phyloP scores from a whole-genome alignment of 768 basidiomycete genomes.

The Kwoniella dejecticola region DNA sequence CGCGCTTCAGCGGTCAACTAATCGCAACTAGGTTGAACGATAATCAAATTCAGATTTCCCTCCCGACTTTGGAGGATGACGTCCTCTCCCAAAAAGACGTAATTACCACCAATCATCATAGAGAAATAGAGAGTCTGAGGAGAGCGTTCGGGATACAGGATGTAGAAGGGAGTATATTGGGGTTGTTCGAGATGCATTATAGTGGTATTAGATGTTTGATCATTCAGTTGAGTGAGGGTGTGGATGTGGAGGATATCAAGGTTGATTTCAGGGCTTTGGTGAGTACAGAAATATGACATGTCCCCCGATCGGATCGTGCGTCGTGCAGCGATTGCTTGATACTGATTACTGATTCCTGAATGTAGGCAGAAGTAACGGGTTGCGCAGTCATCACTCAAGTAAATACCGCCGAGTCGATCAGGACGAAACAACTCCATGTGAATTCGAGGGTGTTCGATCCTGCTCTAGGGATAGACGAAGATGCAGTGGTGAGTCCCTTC shows the following conservation, averaged over 20 bases:
- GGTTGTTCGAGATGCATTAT: constrained; percentile 13
- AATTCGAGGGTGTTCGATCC: constrained; percentile 33
- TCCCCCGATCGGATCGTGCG: too few species aligned
- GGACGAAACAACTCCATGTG: constrained; percentile 18
- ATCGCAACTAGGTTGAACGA: constrained; percentile 9
- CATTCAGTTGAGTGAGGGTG: constrained; percentile 10
- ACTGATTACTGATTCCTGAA: too few species aligned
- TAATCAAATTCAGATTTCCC: constrained; percentile 18
- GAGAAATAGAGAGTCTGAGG: background rate
- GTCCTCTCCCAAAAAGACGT: background rate
- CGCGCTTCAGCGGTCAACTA: constrained; percentile 26
- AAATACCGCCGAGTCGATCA: background rate
- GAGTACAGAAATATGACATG: too few species aligned
- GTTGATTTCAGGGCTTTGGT: constrained; percentile 22
- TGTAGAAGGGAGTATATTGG: constrained; percentile 1
- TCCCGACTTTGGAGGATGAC: constrained; percentile 13
- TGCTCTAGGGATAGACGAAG: constrained; percentile 35
- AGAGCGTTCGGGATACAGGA: background rate
- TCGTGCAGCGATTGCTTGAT: too few species aligned
- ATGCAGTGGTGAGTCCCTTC: constrained; percentile 37
- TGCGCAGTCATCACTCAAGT: constrained; percentile 5
- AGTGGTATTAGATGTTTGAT: constrained; percentile 15
- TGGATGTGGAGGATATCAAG: constrained; percentile 16
- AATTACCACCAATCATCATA: background rate
- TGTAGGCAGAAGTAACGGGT: background rate